These are phyloP conservation scores for Ogataea nitratoaversa DNA, from an alignment of 805 yeast species.

Conservation along the genomic window DNA sequence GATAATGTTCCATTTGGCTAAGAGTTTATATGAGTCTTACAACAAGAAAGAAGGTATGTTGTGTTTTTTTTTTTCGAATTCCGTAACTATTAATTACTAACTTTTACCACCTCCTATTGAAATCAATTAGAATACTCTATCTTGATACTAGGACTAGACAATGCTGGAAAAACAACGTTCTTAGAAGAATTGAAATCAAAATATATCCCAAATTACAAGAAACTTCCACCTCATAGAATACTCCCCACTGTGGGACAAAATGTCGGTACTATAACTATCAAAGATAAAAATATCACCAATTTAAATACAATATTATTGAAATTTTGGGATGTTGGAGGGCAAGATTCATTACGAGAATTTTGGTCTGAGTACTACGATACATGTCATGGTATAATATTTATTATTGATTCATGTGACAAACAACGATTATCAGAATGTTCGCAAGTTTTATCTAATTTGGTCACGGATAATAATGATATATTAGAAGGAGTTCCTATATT, in stretches of 20 bases:
- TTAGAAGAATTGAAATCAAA: slow-evolving; percentile 60
- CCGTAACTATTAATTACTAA: not conserved
- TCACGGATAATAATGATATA: slow-evolving; percentile 46
- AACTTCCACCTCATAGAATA: slow-evolving; percentile 54
- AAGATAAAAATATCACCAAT: no score
- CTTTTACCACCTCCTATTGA: not conserved
- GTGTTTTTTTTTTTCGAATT: not conserved
- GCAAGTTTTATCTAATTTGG: slow-evolving; percentile 53
- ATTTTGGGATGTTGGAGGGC: slow-evolving; percentile 98
- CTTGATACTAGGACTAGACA: slow-evolving; percentile 84
- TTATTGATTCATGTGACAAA: not conserved
- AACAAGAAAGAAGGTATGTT: slow-evolving; percentile 50
- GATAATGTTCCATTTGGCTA: slow-evolving; percentile 63
- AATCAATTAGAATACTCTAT: slow-evolving; percentile 57
- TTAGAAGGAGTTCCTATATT: slow-evolving; percentile 80
- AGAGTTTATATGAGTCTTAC: slow-evolving; percentile 54
- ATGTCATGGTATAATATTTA: slow-evolving; percentile 89
- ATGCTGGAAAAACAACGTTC: slow-evolving; percentile 91
- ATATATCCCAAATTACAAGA: slow-evolving; percentile 44
- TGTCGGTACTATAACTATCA: slow-evolving; percentile 43
- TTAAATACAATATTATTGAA: slow-evolving; percentile 58
- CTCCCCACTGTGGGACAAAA: slow-evolving; percentile 96
- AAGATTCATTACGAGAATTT: slow-evolving; percentile 72
- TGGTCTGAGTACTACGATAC: slow-evolving; percentile 85
- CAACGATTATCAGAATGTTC: slow-evolving; percentile 80